A percentile compares a stretch with the other conserved stretches of the same genome.
These are phyloP conservation scores for Beauveria medogensis DNA, from an alignment of 2,329 filamentous ascomycete genomes.

Conservation along the genomic window DNA sequence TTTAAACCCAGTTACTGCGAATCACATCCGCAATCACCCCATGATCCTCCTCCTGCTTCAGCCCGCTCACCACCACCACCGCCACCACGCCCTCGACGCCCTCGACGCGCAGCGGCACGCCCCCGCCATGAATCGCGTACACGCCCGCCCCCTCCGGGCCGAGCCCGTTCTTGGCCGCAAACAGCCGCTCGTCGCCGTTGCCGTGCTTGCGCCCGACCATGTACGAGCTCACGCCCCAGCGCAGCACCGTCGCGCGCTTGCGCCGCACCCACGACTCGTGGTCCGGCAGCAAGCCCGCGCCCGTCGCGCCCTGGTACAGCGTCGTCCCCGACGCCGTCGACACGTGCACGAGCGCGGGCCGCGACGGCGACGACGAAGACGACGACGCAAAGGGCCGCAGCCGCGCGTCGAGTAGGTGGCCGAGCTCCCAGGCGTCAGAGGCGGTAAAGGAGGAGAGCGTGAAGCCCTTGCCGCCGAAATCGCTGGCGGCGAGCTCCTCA, in stretches of 20 bases:
- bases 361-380: neutral
- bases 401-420: conserved; percentile 55
- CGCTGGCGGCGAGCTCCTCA: conserved; percentile 22
- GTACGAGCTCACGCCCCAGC: conserved; percentile 65
- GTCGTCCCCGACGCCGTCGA: conserved; percentile 52
- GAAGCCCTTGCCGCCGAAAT: conserved; percentile 34
- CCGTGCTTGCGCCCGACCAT: conserved; percentile 59
- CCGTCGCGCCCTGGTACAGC: conserved; percentile 62
- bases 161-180: conserved; percentile 58
- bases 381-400: conserved; percentile 38
- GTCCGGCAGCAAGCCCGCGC: conserved; percentile 60
- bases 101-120: conserved; percentile 60
- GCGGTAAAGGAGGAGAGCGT: conserved; percentile 48
- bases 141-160: conserved; percentile 44
- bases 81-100: conserved; percentile 70
- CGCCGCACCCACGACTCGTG: conserved; percentile 63
- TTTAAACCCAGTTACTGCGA: conserved; percentile 34
- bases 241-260: conserved; percentile 63
- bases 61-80: conserved; percentile 66
- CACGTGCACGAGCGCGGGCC: conserved; percentile 55
- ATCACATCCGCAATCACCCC: conserved; percentile 65
- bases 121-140: conserved; percentile 75
- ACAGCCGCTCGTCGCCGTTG: conserved; percentile 52
- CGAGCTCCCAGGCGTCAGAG: conserved; percentile 57
- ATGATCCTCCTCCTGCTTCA: conserved; percentile 73